Evolutionary conservation across 2,329 filamentous ascomycete genomes (phyloP).

Genomic region (Cordyceps farinosa): DNA sequence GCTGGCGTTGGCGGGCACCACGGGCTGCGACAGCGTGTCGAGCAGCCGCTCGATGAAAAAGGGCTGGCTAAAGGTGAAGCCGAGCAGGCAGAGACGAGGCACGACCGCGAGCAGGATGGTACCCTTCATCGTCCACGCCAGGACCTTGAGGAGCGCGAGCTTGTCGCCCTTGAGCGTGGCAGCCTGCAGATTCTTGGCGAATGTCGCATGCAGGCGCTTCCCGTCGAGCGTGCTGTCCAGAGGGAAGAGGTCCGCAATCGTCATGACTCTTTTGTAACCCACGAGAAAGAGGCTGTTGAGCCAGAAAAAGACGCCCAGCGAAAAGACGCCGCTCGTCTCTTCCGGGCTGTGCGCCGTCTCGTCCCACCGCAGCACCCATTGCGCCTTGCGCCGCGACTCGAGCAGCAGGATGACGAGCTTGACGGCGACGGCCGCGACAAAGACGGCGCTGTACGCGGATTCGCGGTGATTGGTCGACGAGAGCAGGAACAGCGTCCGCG

Average conservation of each 20-base stretch:
- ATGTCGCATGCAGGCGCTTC: neutral
- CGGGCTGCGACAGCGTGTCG: constrained; percentile 21
- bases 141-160: constrained; percentile 29
- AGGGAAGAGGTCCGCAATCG: constrained; percentile 33
- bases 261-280: constrained; percentile 29
- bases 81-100: constrained; percentile 37
- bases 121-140: constrained; percentile 29
- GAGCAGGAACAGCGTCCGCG: constrained; percentile 42
- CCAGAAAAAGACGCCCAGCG: constrained; percentile 34
- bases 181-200: neutral
- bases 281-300: constrained; percentile 32
- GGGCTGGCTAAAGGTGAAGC: constrained; percentile 41
- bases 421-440: constrained; percentile 33
- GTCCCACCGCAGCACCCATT: constrained; percentile 21
- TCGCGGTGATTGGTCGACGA: constrained; percentile 7
- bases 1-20: constrained; percentile 25
- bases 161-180: neutral
- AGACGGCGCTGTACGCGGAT: constrained; percentile 29
- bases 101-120: constrained; percentile 34
- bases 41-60: constrained; percentile 41
- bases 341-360: constrained; percentile 37
- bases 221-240: constrained; percentile 30
- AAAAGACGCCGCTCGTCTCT: constrained; percentile 33
- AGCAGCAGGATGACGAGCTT: constrained; percentile 35
- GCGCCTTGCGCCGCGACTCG: constrained; percentile 37